Percentiles rank a stretch among this genome's conserved stretches.
phyloP scores from a whole-genome alignment of 2,329 filamentous ascomycete genomes.

The Berkeleyomyces basicola region DNA sequence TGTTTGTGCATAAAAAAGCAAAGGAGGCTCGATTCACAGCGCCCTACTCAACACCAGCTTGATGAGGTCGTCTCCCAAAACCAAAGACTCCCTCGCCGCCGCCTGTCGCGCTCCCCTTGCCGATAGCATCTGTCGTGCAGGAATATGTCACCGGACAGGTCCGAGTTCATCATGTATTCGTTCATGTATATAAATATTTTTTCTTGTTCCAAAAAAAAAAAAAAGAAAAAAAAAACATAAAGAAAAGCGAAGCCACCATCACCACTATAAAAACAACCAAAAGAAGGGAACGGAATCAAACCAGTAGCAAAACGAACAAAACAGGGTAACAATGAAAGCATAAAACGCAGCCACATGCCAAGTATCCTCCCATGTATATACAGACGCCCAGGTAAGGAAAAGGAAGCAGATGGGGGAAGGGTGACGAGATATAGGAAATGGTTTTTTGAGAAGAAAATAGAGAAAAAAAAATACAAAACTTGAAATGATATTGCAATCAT shows the following conservation, averaged over 20 bases:
- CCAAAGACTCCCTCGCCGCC: too few relatives aligned
- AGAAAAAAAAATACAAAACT: neutral
- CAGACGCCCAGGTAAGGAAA: neutral
- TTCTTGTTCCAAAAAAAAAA: conserved; percentile 1
- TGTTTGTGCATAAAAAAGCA: too few relatives aligned
- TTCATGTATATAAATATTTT: conserved; percentile 2
- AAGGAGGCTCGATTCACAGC: too few relatives aligned
- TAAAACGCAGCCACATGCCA: conserved; percentile 4
- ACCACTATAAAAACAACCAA: neutral
- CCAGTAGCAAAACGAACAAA: neutral
- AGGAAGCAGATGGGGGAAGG: neutral
- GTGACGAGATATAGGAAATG: neutral
- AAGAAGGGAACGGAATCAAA: neutral
- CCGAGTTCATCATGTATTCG: neutral
- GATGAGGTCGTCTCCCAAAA: too few relatives aligned
- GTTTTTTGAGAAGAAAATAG: neutral
- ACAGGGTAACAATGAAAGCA: neutral
- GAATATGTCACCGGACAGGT: neutral
- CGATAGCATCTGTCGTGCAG: neutral
- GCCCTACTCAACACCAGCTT: too few relatives aligned
- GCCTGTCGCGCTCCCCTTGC: too few relatives aligned
- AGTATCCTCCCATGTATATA: conserved; percentile 8
- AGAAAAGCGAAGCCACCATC: conserved; percentile 1
- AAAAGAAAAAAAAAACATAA: neutral
- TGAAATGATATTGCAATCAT: neutral